Percentiles rank a stretch among this genome's conserved stretches.
These are phyloP conservation scores for Penicillium subrubescens DNA, from an alignment of 495 filamentous ascomycete genomes.

Conservation along the genomic window DNA sequence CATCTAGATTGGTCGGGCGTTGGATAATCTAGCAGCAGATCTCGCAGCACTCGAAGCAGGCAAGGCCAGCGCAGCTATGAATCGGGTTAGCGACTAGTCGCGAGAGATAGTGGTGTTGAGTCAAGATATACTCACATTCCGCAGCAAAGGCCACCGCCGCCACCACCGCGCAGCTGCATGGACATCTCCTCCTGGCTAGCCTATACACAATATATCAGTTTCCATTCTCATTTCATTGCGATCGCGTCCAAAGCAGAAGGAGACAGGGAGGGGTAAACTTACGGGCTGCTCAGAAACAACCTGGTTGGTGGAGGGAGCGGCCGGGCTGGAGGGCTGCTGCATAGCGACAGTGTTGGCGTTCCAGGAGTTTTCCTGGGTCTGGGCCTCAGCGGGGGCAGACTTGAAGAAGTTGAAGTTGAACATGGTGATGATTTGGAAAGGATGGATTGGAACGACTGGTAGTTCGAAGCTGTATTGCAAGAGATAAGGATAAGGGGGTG, in stretches of 20 bases:
- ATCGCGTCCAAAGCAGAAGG: neutral
- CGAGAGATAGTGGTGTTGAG: too few species aligned
- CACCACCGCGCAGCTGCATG: conserved; percentile 48
- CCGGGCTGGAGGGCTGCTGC: conserved; percentile 44
- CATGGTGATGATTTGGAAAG: conserved; percentile 26
- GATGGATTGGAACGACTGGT: neutral
- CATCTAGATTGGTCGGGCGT: neutral
- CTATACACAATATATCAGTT: conserved; percentile 20
- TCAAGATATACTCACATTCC: conserved; percentile 42
- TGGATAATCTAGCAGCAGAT: conserved; percentile 42
- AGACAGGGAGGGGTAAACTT: conserved; percentile 8
- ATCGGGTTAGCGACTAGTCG: conserved; percentile 7
- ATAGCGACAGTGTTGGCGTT: conserved; percentile 44
- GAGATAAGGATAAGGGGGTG: neutral
- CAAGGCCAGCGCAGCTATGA: conserved; percentile 44
- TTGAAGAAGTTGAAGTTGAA: conserved; percentile 47
- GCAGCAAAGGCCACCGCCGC: conserved; percentile 45
- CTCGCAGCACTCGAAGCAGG: conserved; percentile 50
- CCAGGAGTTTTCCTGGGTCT: conserved; percentile 29
- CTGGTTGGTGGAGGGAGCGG: conserved; percentile 31
- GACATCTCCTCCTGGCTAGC: conserved; percentile 37
- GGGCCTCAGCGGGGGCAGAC: conserved; percentile 35
- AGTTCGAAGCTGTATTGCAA: neutral
- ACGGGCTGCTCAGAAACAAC: conserved; percentile 45
- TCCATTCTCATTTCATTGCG: neutral